Evolutionary conservation across 805 yeast genomes (phyloP).

Genomic region (Teunomyces panamensis): DNA sequence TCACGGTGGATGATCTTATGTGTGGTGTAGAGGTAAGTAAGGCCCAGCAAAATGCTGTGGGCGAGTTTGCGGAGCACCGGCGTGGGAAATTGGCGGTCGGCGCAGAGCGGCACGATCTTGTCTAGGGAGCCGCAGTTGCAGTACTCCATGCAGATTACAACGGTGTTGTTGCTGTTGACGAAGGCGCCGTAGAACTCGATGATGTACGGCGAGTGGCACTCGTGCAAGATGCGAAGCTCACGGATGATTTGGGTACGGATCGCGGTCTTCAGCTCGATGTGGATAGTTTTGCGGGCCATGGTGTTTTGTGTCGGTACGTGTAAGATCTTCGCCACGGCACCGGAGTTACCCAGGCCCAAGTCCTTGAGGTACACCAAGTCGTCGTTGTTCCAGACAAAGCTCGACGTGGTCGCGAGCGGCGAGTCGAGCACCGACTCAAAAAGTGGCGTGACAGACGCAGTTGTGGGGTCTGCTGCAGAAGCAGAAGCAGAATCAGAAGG

Average conservation of each 20-base stretch:
- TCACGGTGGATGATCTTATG: constrained; percentile 94
- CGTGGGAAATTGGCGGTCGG: constrained; percentile 46
- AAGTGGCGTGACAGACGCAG: no score
- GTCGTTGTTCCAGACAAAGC: constrained; percentile 36
- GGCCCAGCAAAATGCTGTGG: constrained; percentile 73
- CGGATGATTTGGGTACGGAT: constrained; percentile 81
- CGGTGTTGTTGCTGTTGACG: constrained; percentile 59
- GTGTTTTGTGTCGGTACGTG: constrained; percentile 85
- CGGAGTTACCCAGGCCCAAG: constrained; percentile 92
- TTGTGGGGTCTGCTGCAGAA: no score
- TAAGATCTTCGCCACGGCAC: constrained; percentile 82
- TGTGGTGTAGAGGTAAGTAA: constrained; percentile 73
- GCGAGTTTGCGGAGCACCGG: constrained; percentile 70
- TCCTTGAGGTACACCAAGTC: constrained; percentile 74
- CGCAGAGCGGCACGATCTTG: constrained; percentile 59
- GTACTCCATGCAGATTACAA: constrained; percentile 91
- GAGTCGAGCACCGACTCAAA: constrained; percentile 2
- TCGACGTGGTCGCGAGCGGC: constrained; percentile 34
- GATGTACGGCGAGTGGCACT: constrained; percentile 78
- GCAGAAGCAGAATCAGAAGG: no score
- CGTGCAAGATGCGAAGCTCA: constrained; percentile 87
- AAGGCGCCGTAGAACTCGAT: constrained; percentile 92
- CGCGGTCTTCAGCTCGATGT: constrained; percentile 75
- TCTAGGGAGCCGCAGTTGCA: constrained; percentile 94
- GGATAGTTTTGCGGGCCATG: constrained; percentile 88